Percentiles rank a stretch among this genome's conserved stretches.
Evolutionary conservation across 2,329 filamentous ascomycete genomes (phyloP).

Genomic region (Aspergillus awamori): DNA sequence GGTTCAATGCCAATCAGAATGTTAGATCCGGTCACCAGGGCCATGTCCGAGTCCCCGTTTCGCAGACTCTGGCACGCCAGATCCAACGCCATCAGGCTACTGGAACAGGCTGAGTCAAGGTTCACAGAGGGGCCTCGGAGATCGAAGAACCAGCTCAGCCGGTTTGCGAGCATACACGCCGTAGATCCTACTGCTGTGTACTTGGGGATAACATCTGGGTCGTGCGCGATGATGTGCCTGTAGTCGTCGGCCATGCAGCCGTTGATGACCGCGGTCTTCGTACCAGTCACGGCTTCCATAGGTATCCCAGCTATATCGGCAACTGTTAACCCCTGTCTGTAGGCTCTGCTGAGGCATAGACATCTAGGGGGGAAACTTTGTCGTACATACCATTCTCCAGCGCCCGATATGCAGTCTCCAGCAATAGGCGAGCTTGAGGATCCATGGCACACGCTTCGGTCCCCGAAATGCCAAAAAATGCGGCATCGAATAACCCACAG

Average conservation of each 20-base stretch:
- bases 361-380: too few relatives aligned
- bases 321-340: neutral
- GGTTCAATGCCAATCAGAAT: slow-evolving; percentile 7
- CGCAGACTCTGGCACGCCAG: too few relatives aligned
- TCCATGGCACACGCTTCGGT: neutral
- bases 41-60: too few relatives aligned
- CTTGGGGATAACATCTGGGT: slow-evolving; percentile 16
- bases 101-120: too few relatives aligned
- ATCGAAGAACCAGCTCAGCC: too few relatives aligned
- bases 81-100: too few relatives aligned
- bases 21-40: slow-evolving; percentile 14
- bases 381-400: neutral
- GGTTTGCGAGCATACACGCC: too few relatives aligned
- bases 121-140: too few relatives aligned
- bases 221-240: neutral
- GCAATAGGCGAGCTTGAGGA: neutral
- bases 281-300: neutral
- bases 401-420: neutral
- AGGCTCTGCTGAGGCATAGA: too few relatives aligned
- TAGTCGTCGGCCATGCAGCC: neutral
- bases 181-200: too few relatives aligned
- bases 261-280: neutral
- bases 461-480: neutral
- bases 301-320: neutral
- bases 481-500: neutral